Evolutionary conservation across 2,329 filamentous ascomycete species (phyloP).

Genomic region (Sporothrix euskadiensis): DNA sequence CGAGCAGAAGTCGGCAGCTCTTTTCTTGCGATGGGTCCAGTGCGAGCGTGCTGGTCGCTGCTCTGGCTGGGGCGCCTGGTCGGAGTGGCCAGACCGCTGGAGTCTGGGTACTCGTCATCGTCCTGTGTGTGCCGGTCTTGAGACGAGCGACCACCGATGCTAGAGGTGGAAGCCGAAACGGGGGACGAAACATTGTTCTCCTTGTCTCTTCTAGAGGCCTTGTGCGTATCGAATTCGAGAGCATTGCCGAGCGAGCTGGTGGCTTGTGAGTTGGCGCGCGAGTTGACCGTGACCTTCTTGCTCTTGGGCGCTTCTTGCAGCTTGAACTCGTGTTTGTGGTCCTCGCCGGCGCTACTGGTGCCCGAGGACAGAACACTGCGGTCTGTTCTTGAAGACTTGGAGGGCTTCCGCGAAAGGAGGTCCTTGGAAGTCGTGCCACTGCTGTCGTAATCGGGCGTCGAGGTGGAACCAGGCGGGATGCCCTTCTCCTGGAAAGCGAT

Average conservation of each 20-base stretch:
- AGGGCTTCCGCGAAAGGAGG: slow-evolving; percentile 50
- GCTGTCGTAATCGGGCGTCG: slow-evolving; percentile 56
- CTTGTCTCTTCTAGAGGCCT: slow-evolving; percentile 43
- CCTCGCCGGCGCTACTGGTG: slow-evolving; percentile 42
- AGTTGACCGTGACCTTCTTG: slow-evolving; percentile 47
- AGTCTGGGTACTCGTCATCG: slow-evolving; percentile 50
- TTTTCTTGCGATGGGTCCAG: slow-evolving; percentile 63
- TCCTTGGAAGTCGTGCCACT: slow-evolving; percentile 51
- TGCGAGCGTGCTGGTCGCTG: slow-evolving; percentile 47
- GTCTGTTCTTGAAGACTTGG: slow-evolving; percentile 46
- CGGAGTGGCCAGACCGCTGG: slow-evolving; percentile 37
- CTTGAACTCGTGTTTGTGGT: slow-evolving; percentile 62
- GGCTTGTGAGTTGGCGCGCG: slow-evolving; percentile 50
- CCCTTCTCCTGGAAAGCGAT: slow-evolving; percentile 89
- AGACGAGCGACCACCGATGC: slow-evolving; percentile 53
- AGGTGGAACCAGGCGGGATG: slow-evolving; percentile 46
- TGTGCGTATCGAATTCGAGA: slow-evolving; percentile 42
- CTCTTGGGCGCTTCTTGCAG: slow-evolving; percentile 77
- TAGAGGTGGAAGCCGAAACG: slow-evolving; percentile 35
- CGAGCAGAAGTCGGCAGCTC: slow-evolving; percentile 54
- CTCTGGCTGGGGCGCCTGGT: slow-evolving; percentile 45
- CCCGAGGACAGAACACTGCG: slow-evolving; percentile 40
- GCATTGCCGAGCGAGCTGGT: slow-evolving; percentile 36
- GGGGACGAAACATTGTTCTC: slow-evolving; percentile 38
- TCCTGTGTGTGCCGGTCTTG: slow-evolving; percentile 58